Evolutionary conservation across 176 grass and related monocot species (phyloP).

Genomic region (Hsuehochloa calcarea): DNA sequence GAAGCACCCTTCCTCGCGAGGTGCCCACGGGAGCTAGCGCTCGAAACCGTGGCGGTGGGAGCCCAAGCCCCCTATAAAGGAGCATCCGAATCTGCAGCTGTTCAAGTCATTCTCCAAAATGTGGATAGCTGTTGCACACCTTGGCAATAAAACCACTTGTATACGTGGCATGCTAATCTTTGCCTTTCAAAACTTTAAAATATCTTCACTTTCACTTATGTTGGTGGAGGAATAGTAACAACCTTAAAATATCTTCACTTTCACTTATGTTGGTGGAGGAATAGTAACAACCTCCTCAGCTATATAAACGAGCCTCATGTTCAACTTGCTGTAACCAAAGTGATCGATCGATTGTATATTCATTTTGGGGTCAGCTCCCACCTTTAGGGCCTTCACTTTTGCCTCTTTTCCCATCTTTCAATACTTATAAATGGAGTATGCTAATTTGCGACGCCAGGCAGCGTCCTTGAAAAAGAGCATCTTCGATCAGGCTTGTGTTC

Average conservation of each 20-base stretch:
- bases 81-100: slow-evolving; percentile 34
- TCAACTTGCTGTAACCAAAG: slow-evolving; percentile 21
- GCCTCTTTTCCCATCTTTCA: slow-evolving; percentile 22
- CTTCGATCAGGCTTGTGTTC: slow-evolving; percentile 74
- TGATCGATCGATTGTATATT: slow-evolving; percentile 6
- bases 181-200: slow-evolving; percentile 33
- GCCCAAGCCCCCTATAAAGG: too few relatives aligned
- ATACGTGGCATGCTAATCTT: slow-evolving; percentile 29
- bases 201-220: slow-evolving; percentile 42
- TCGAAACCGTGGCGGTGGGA: too few relatives aligned
- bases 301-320: slow-evolving; percentile 61
- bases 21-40: too few relatives aligned
- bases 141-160: slow-evolving; percentile 42
- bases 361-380: slow-evolving; percentile 32
- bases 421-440: slow-evolving; percentile 62
- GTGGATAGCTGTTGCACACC: slow-evolving; percentile 39
- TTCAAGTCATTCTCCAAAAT: slow-evolving; percentile 46
- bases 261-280: too few relatives aligned
- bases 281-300: slow-evolving; percentile 20
- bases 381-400: slow-evolving; percentile 24
- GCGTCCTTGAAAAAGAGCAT: slow-evolving; percentile 66
- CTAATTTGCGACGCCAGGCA: slow-evolving; percentile 61
- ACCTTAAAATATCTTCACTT: too few relatives aligned
- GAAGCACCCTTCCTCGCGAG: too few relatives aligned
- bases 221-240: slow-evolving; percentile 31